Evolutionary conservation across 306 rosid species (phyloP), one percentile per base, ranked within the genome.

Genomic region (Biancaea sappan): DNA sequence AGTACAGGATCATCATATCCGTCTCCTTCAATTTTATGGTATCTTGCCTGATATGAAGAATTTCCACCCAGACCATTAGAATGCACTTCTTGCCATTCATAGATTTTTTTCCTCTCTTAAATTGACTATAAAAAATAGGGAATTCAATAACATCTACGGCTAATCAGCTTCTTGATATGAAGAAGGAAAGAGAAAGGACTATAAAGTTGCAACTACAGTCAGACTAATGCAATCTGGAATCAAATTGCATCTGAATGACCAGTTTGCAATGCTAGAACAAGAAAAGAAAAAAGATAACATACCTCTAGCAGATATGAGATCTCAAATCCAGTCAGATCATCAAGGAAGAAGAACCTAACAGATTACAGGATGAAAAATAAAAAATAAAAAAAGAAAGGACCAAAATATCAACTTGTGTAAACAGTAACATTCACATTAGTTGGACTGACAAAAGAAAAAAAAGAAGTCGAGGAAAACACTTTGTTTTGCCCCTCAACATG

Each of bases 311-410:
- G 79, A 84, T 84, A 94, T 2, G 94, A 47, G 76, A 94, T 84
- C 80, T 94, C 97, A 37, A 92, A 92, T 69, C 97, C 99, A 4
- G 99, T 92, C 69, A 94, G 61, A 61, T 92, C 96, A 76, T 94
- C 99, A 52, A 94, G 83, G 86, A 94, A 94, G 88, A 94, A 94
- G 84, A 94, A 94, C 93, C 99, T 94, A 64, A 50, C 41, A 69
- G 22, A 69, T 77, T 66, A 62, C 2, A 72, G 44, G 80, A 35
- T 16, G 18, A 6, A 58, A 58, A 71, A 21, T 24, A 34, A 63
- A 3, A 58, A 71, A 34, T 24, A 40, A 69, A 43, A 48, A 34
- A 1, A 40, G 18, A 47, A 59, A 18, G 68, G 48, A 29, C 53
- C 53, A 62, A 62, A 65, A 1, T n/a, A 15, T 28, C 75, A 71